Conservation (phyloP, 2,329 filamentous ascomycete genomes). For the Arthrinium phaeospermum region DNA sequence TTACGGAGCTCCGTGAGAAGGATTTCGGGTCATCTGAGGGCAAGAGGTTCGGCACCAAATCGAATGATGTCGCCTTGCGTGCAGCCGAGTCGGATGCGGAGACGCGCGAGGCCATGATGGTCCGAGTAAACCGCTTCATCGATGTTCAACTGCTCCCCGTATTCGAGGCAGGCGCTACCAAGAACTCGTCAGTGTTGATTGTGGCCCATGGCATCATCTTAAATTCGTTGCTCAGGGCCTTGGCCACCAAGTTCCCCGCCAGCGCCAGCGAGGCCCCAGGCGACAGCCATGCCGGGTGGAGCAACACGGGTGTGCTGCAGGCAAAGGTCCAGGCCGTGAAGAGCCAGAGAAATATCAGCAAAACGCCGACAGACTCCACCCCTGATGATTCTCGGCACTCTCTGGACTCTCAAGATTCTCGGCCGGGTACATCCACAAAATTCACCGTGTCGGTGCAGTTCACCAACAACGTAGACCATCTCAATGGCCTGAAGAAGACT, state of each 20-base stretch:
- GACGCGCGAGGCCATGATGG: conserved; percentile 68
- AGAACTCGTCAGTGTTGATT: conserved; percentile 60
- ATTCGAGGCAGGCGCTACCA: conserved; percentile 41
- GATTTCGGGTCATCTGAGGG: conserved; percentile 77
- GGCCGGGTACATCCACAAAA: conserved; percentile 32
- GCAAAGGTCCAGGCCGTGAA: conserved; percentile 26
- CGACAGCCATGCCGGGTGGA: conserved; percentile 47
- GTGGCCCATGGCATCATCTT: conserved; percentile 87
- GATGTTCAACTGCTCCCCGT: conserved; percentile 66
- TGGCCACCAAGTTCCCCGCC: conserved; percentile 60
- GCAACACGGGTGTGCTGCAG: conserved; percentile 52
- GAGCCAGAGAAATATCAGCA: neutral
- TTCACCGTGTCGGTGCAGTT: conserved; percentile 51
- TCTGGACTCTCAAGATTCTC: neutral
- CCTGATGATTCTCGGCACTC: no score
- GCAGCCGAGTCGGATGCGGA: conserved; percentile 53
- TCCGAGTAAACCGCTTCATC: conserved; percentile 70
- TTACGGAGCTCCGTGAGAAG: conserved; percentile 69
- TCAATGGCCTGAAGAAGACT: conserved; percentile 77
- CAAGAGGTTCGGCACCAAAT: conserved; percentile 53
- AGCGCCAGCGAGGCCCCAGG: conserved; percentile 25
- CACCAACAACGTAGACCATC: conserved; percentile 75
- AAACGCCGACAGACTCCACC: neutral
- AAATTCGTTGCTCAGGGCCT: conserved; percentile 66
- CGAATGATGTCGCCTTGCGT: conserved; percentile 47